These are phyloP conservation scores for Morella rubra DNA, from an alignment of 306 rosid species.

Conservation along the genomic window DNA sequence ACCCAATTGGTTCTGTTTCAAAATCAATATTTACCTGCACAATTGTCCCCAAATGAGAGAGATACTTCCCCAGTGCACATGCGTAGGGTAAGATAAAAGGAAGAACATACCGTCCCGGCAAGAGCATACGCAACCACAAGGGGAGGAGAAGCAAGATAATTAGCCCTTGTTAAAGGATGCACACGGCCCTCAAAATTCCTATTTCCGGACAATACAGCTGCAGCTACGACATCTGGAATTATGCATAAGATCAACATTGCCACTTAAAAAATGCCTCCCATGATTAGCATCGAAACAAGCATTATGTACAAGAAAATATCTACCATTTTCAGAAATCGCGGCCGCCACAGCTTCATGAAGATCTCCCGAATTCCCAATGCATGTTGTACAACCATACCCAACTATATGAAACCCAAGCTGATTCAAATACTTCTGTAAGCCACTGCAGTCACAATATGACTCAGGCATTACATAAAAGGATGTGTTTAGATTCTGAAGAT, in stretches of 20 bases:
- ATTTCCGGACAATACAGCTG: slow-evolving; percentile 97
- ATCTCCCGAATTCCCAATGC: slow-evolving; percentile 99
- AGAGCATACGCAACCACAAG: slow-evolving; percentile 98
- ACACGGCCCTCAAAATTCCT: slow-evolving; percentile 98
- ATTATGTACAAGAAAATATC: slow-evolving; percentile 12
- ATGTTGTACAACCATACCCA: slow-evolving; percentile 98
- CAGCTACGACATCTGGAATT: slow-evolving; percentile 77
- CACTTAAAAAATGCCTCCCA: slow-evolving; percentile 17
- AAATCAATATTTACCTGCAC: slow-evolving; percentile 92
- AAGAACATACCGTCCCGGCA: slow-evolving; percentile 85
- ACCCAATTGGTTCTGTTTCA: slow-evolving; percentile 71
- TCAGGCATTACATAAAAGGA: slow-evolving; percentile 22
- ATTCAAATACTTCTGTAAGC: slow-evolving; percentile 85
- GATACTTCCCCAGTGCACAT: slow-evolving; percentile 17
- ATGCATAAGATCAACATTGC: slow-evolving; percentile 24
- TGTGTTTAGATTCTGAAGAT: background rate
- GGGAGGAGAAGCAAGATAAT: slow-evolving; percentile 98
- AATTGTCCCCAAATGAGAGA: slow-evolving; percentile 31
- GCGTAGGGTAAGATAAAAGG: slow-evolving; percentile 26
- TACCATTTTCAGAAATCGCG: slow-evolving; percentile 85
- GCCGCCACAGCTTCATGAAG: slow-evolving; percentile 80
- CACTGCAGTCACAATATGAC: slow-evolving; percentile 44
- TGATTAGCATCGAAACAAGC: slow-evolving; percentile 14
- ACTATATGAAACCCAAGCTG: slow-evolving; percentile 86
- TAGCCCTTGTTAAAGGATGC: slow-evolving; percentile 94